These are phyloP conservation scores for Pugionium dolabratum DNA, from an alignment of 345 rosid species.

Conservation along the genomic window DNA sequence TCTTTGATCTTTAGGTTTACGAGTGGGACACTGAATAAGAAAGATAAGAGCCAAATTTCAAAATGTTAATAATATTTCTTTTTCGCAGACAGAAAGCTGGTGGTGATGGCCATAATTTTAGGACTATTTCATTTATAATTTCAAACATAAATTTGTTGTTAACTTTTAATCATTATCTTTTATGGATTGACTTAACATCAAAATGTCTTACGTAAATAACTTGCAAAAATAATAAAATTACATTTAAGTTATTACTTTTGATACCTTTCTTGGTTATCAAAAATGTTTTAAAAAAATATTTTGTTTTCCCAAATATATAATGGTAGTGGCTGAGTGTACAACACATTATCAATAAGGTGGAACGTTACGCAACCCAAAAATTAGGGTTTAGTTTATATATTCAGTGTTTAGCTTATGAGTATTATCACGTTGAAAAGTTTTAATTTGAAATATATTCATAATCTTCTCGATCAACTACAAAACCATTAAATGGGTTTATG, in stretches of 20 bases:
- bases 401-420: slow-evolving; percentile 27
- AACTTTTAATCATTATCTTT: neutral
- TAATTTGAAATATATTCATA: slow-evolving; percentile 15
- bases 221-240: slow-evolving; percentile 8
- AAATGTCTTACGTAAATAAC: slow-evolving; percentile 14
- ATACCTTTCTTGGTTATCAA: neutral
- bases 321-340: slow-evolving; percentile 40
- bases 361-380: slow-evolving; percentile 41
- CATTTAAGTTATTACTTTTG: slow-evolving; percentile 22
- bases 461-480: slow-evolving; percentile 32
- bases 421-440: slow-evolving; percentile 33
- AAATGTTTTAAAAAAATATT: slow-evolving; percentile 7
- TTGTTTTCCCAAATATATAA: slow-evolving; percentile 9
- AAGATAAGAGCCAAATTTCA: slow-evolving; percentile 37
- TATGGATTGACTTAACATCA: slow-evolving; percentile 13
- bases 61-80: slow-evolving; percentile 17
- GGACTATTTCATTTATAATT: slow-evolving; percentile 9
- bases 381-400: slow-evolving; percentile 13
- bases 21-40: slow-evolving; percentile 37
- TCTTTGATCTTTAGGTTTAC: slow-evolving; percentile 37
- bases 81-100: slow-evolving; percentile 28
- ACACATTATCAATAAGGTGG: slow-evolving; percentile 44
- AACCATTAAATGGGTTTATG: slow-evolving; percentile 24
- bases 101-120: slow-evolving; percentile 34
- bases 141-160: slow-evolving; percentile 18